These are phyloP conservation scores for Rhododendron ovatum DNA, from an alignment of 148 eudicot genomes.

Conservation along the genomic window DNA sequence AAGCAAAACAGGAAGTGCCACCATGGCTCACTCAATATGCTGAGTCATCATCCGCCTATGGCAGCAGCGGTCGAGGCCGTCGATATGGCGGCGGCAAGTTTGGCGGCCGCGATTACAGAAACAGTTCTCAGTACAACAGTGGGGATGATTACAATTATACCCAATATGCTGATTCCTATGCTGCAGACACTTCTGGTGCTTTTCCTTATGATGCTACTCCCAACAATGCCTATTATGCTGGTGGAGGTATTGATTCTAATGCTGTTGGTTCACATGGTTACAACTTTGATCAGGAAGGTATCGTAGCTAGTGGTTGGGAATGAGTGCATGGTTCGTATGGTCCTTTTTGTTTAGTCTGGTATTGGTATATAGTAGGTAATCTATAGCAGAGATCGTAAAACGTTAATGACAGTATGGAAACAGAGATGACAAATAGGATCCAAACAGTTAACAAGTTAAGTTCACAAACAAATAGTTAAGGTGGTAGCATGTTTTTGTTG, in stretches of 20 bases:
- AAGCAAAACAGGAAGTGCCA: constrained; percentile 64
- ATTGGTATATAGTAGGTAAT: background rate
- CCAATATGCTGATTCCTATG: constrained; percentile 19
- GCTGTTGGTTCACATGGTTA: constrained; percentile 20
- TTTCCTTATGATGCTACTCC: background rate
- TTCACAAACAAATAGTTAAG: background rate
- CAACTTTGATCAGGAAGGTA: constrained; percentile 30
- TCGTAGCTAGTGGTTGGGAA: constrained; percentile 62
- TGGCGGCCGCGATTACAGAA: constrained; percentile 52
- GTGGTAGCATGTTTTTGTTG: background rate
- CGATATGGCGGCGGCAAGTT: constrained; percentile 43
- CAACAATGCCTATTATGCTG: background rate
- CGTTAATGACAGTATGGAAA: background rate
- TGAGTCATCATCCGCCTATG: constrained; percentile 20
- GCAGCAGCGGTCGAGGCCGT: constrained; percentile 27
- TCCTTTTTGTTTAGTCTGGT: constrained; percentile 11
- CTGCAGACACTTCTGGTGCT: background rate
- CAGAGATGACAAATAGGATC: background rate
- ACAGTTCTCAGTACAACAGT: constrained; percentile 7
- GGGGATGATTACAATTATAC: constrained; percentile 23
- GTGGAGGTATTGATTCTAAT: constrained; percentile 4
- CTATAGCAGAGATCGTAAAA: background rate
- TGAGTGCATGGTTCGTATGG: constrained; percentile 8
- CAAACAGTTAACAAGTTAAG: background rate
- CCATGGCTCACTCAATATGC: constrained; percentile 55